phyloP scores from a whole-genome alignment of 2,329 filamentous ascomycete species.

The Lachnellula cervina region DNA sequence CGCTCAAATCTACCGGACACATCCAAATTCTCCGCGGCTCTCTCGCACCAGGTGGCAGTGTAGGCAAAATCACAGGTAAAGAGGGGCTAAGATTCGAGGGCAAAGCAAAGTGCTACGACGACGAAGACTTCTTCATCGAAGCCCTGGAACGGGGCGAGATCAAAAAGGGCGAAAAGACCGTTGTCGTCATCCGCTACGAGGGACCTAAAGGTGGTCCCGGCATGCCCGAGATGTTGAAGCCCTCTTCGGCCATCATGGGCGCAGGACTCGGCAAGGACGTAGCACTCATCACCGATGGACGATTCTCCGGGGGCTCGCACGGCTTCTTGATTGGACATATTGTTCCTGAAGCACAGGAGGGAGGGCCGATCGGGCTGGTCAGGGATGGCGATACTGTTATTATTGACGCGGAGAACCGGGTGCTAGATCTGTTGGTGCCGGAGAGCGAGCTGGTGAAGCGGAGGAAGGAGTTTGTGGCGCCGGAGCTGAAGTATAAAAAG shows the following conservation, averaged over 20 bases:
- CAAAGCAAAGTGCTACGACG: slow-evolving; percentile 66
- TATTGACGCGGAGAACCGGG: slow-evolving; percentile 54
- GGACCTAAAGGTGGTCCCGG: slow-evolving; percentile 69
- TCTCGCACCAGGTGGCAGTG: slow-evolving; percentile 63
- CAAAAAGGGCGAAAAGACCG: slow-evolving; percentile 71
- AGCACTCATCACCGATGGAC: slow-evolving; percentile 67
- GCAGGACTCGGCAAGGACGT: slow-evolving; percentile 65
- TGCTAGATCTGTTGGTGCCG: slow-evolving; percentile 47
- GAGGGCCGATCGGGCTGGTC: slow-evolving; percentile 55
- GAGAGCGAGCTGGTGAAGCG: slow-evolving; percentile 47
- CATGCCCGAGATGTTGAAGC: slow-evolving; percentile 72
- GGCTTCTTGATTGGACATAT: slow-evolving; percentile 60
- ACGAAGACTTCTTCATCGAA: slow-evolving; percentile 63
- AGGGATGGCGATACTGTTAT: slow-evolving; percentile 53
- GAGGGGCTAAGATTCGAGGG: slow-evolving; percentile 64
- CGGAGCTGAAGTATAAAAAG: slow-evolving; percentile 51
- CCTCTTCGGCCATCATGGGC: slow-evolving; percentile 68
- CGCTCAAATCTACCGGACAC: slow-evolving; percentile 67
- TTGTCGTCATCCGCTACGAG: slow-evolving; percentile 71
- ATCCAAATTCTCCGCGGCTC: slow-evolving; percentile 68
- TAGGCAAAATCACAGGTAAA: slow-evolving; percentile 74
- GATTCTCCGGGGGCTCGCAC: slow-evolving; percentile 55
- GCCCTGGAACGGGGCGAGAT: slow-evolving; percentile 64
- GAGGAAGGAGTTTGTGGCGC: slow-evolving; percentile 47
- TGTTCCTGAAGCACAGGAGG: slow-evolving; percentile 56